phyloP scores from a whole-genome alignment of 2,329 filamentous ascomycete genomes.

The Cladobotryum mycophilum region DNA sequence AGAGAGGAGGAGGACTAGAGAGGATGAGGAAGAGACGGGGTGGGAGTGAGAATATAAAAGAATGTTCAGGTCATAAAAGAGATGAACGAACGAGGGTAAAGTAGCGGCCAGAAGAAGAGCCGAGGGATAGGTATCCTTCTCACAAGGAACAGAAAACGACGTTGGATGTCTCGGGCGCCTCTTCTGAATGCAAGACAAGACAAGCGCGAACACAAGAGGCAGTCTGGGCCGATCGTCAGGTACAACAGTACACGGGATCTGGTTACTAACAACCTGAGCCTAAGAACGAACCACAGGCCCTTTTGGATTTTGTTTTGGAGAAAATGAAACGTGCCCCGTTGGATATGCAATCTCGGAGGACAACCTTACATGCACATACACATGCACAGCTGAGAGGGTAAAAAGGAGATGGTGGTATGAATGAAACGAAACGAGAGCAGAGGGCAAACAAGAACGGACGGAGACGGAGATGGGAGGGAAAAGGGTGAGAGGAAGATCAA shows the following conservation, averaged over 20 bases:
- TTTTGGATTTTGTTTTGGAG: no score
- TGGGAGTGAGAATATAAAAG: neutral
- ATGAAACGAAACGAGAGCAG: no score
- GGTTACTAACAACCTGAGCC: neutral
- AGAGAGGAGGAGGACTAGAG: neutral
- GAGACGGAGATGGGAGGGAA: no score
- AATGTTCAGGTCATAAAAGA: neutral
- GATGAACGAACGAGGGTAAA: neutral
- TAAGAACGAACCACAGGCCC: conserved; percentile 3
- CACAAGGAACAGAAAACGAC: conserved; percentile 9
- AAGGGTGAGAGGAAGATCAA: no score
- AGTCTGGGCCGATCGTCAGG: conserved; percentile 12
- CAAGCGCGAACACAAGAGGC: conserved; percentile 2
- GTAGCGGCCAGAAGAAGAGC: conserved; percentile 7
- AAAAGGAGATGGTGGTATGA: no score
- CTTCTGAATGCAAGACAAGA: conserved; percentile 5
- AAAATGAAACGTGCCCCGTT: conserved; percentile 12
- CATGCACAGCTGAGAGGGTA: no score
- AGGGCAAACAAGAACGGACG: no score
- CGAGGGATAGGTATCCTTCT: conserved; percentile 4
- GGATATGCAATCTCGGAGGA: conserved; percentile 10
- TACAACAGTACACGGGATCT: conserved; percentile 9
- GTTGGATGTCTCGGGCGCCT: neutral
- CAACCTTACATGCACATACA: conserved; percentile 2
- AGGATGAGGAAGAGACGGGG: neutral